Percentiles rank a stretch among this genome's conserved stretches.
phyloP scores from a whole-genome alignment of 2,329 filamentous ascomycete species.

The Huntiella moniliformis region DNA sequence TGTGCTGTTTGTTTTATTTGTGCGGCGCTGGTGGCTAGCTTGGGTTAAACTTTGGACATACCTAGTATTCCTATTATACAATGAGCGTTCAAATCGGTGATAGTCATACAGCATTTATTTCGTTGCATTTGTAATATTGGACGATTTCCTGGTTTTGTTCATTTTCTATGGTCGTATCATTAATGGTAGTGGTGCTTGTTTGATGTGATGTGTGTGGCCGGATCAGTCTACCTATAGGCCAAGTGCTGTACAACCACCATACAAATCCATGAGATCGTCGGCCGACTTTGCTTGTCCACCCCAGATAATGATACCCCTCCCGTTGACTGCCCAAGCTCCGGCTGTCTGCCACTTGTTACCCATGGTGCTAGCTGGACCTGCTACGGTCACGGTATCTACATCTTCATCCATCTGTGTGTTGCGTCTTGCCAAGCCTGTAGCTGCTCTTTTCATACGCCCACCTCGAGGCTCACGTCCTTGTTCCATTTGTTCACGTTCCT shows the following conservation, averaged over 20 bases:
- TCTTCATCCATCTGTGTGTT: constrained; percentile 16
- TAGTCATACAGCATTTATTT: background rate
- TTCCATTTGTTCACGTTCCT: background rate
- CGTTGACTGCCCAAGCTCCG: constrained; percentile 32
- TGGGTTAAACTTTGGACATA: too few relatives aligned
- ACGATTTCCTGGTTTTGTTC: background rate
- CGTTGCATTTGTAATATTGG: background rate
- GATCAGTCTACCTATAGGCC: constrained; percentile 16
- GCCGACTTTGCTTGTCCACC: constrained; percentile 28
- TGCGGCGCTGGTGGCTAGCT: too few relatives aligned
- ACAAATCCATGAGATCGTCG: constrained; percentile 35
- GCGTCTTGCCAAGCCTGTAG: background rate
- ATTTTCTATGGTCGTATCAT: background rate
- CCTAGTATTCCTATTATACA: too few relatives aligned
- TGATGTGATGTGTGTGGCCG: background rate
- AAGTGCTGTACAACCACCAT: constrained; percentile 23
- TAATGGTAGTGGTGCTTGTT: background rate
- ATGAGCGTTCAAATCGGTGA: background rate
- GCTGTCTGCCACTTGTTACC: constrained; percentile 39
- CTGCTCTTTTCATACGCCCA: background rate
- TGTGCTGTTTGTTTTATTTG: background rate
- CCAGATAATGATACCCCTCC: constrained; percentile 30
- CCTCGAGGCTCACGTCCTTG: background rate
- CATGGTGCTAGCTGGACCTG: constrained; percentile 26
- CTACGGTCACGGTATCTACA: constrained; percentile 1